Conservation (phyloP, 2,329 filamentous ascomycete genomes). For the Apiospora marii region DNA sequence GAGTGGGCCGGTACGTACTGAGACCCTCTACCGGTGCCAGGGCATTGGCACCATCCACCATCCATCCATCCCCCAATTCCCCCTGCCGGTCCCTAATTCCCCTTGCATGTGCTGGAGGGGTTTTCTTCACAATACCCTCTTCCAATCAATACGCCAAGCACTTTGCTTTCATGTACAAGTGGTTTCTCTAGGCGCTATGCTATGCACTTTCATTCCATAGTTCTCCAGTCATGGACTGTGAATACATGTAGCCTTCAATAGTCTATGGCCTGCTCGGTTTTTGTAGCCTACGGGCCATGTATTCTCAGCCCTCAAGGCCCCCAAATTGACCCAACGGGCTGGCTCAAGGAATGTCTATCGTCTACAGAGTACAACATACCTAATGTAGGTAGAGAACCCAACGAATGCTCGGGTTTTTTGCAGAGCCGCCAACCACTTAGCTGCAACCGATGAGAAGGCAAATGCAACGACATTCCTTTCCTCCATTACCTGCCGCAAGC, state of each 20-base stretch:
- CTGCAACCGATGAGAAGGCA: background rate
- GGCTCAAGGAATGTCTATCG: background rate
- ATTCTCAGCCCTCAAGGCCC: background rate
- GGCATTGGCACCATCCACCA: background rate
- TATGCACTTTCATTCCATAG: background rate
- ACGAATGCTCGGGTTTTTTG: background rate
- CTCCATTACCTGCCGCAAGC: background rate
- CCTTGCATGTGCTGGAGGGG: background rate
- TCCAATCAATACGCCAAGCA: background rate
- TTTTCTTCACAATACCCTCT: background rate
- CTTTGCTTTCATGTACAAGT: background rate
- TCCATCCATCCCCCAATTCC: background rate
- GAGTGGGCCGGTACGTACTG: background rate
- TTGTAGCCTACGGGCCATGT: background rate
- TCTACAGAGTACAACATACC: background rate
- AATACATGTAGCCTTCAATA: background rate
- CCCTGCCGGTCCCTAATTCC: background rate
- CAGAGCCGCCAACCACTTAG: background rate
- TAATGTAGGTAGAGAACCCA: background rate
- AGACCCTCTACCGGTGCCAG: background rate
- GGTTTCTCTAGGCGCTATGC: background rate
- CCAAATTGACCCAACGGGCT: background rate
- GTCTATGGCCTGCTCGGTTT: background rate
- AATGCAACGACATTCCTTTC: conserved; percentile 8
- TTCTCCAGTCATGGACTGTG: background rate